phyloP scores from a whole-genome alignment of 768 basidiomycete genomes.

The Tremella yokohamensis region DNA sequence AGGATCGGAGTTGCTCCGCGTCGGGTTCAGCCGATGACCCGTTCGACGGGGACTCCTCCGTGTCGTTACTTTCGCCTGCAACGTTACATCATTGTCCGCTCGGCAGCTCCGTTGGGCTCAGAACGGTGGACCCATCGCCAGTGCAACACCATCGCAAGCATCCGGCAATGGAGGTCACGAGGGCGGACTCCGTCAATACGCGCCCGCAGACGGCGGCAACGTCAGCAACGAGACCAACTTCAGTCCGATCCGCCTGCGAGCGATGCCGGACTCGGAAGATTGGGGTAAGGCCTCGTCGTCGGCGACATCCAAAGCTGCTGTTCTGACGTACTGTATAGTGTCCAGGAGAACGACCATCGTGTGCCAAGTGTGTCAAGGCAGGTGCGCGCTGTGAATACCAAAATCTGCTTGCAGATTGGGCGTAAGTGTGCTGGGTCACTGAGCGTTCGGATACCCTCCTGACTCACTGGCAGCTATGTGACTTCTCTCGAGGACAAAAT shows the following conservation, averaged over 20 bases:
- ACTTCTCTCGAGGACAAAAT: not conserved
- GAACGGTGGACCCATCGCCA: no score
- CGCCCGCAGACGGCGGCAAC: not conserved
- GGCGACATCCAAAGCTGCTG: not conserved
- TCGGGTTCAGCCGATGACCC: no score
- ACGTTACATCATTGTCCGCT: no score
- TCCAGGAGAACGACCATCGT: not conserved
- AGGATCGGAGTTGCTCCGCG: no score
- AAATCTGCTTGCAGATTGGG: not conserved
- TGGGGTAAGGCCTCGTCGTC: not conserved
- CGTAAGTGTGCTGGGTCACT: not conserved
- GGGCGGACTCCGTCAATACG: not conserved
- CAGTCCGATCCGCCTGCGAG: not conserved
- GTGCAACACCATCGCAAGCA: no score
- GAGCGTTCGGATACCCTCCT: not conserved
- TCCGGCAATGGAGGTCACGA: no score
- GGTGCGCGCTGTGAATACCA: not conserved
- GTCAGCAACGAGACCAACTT: not conserved
- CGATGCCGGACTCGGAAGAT: slow-evolving; percentile 1
- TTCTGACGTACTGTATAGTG: not conserved
- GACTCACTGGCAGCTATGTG: slow-evolving; percentile 1
- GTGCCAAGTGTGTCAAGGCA: not conserved
- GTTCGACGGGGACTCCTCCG: no score
- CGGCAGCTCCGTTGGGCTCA: no score
- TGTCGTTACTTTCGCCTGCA: no score